Base-by-base conservation (phyloP, 345 rosid species). In the Alliaria petiolata region DNA sequence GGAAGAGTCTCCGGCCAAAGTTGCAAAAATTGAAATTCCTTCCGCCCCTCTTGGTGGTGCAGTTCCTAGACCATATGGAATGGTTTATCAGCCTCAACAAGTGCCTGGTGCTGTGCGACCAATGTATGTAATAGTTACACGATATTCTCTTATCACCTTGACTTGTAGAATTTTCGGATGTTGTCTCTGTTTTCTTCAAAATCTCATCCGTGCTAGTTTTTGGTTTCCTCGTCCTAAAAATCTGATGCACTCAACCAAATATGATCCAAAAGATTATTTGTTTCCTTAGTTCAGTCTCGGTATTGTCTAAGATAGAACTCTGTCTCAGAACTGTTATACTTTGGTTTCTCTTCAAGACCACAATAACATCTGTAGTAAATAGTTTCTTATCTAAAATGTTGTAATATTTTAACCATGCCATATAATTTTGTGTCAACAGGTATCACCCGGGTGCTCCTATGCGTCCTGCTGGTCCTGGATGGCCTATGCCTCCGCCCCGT, bases 401-500 rank as follows among this genome's bases (percentile, higher is more conserved):
- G n/a, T n/a, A n/a, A n/a, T n/a, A n/a, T n/a, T n/a, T n/a, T n/a
- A n/a, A n/a, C n/a, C n/a, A n/a, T n/a, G n/a, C n/a, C n/a, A n/a
- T n/a, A n/a, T 40, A 33, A 16, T n/a, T 28, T 53, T 66, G 28
- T 67, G 74, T 58, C 25, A 57, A 69, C 75, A 95, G 98, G 59
- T 95, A 89, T 39, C 3, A 76, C 78, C 70, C 98, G 34, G 77
- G 84, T 59, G 76, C 82, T 30, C 81, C 90, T 5, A 70, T 85
- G 65, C 93, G 93, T 58, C 96, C 83, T 52, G 71, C 82, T 79
- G 90, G 95, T 57, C 81, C 81, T 77, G 90, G 88, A 16, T 95
- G 99, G 99, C 65, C 84, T 44, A 85, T 82, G 74, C 91, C 91
- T 70, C 88, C 96, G 70, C 88, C 90, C 35, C 98, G 92, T 46